A percentile compares a stretch with the other conserved stretches of the same genome.
phyloP scores from a whole-genome alignment of 2,329 filamentous ascomycete genomes.

The Ophiostoma himal-ulmi region DNA sequence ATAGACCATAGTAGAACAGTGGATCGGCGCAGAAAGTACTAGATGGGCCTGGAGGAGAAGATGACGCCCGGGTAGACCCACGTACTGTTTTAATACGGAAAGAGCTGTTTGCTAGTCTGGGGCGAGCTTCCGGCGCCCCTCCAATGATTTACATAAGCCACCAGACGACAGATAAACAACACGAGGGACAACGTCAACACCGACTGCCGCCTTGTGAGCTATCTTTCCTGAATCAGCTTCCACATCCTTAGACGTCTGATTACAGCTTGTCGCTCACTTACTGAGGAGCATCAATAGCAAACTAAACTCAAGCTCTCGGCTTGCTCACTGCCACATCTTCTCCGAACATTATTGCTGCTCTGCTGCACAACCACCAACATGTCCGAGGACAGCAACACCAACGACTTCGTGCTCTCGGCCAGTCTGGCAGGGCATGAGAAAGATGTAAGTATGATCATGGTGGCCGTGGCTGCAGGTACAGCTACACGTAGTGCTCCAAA shows the following conservation, averaged over 20 bases:
- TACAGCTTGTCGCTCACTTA: not conserved
- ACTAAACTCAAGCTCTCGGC: no score
- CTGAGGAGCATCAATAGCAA: not conserved
- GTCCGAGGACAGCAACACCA: not conserved
- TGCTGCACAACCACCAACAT: conserved; percentile 6
- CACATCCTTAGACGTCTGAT: not conserved
- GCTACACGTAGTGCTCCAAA: not conserved
- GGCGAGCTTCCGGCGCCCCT: conserved; percentile 13
- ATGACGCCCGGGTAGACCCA: conserved; percentile 8
- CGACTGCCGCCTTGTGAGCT: not conserved
- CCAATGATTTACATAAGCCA: conserved; percentile 6
- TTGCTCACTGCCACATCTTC: not conserved
- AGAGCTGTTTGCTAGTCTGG: conserved; percentile 12
- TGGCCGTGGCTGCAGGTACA: not conserved
- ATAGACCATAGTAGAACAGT: not conserved
- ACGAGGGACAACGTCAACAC: not conserved
- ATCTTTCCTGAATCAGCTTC: not conserved
- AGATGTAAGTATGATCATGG: not conserved
- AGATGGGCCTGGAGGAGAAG: conserved; percentile 3
- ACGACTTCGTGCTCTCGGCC: conserved; percentile 11
- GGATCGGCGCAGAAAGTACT: not conserved
- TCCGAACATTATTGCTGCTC: not conserved
- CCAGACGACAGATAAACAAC: not conserved
- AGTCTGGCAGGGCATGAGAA: conserved; percentile 9
- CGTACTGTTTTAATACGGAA: not conserved